A percentile compares a stretch with the other conserved stretches of the same genome.
Evolutionary conservation across 192 early-diverging fungal species (phyloP).

Genomic region (Coemansia interrupta): DNA sequence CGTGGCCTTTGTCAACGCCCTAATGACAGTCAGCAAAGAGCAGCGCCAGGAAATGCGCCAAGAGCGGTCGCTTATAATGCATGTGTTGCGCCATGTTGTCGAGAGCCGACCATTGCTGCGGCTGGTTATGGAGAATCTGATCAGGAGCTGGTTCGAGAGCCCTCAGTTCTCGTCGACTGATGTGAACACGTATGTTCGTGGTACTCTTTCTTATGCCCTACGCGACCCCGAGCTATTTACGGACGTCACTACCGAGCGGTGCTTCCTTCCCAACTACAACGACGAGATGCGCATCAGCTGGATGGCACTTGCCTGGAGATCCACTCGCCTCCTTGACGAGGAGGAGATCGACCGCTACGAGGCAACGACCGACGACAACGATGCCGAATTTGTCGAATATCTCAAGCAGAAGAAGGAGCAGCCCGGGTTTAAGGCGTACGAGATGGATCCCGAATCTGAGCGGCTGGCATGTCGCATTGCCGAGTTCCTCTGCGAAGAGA

Average conservation of each 20-base stretch:
- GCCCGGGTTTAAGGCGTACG: constrained; percentile 34
- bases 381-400: constrained; percentile 26
- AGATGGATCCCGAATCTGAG: constrained; percentile 43
- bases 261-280: constrained; percentile 65
- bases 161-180: constrained; percentile 68
- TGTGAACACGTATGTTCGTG: constrained; percentile 65
- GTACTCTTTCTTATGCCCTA: constrained; percentile 53
- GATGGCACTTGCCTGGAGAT: constrained; percentile 55
- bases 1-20: constrained; percentile 43
- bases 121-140: constrained; percentile 69
- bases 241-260: constrained; percentile 59
- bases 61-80: constrained; percentile 73
- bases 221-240: constrained; percentile 70
- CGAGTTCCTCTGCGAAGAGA: constrained; percentile 45
- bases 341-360: constrained; percentile 43
- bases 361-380: constrained; percentile 6
- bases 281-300: constrained; percentile 58
- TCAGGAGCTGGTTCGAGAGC: constrained; percentile 69
- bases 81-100: constrained; percentile 87
- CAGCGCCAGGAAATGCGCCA: constrained; percentile 68
- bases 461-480: constrained; percentile 38
- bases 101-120: constrained; percentile 66
- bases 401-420: constrained; percentile 30
- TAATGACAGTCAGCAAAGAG: constrained; percentile 61
- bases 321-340: constrained; percentile 45